Base-by-base conservation (phyloP, 768 basidiomycete genomes). In the Boletus eberwhitei region DNA sequence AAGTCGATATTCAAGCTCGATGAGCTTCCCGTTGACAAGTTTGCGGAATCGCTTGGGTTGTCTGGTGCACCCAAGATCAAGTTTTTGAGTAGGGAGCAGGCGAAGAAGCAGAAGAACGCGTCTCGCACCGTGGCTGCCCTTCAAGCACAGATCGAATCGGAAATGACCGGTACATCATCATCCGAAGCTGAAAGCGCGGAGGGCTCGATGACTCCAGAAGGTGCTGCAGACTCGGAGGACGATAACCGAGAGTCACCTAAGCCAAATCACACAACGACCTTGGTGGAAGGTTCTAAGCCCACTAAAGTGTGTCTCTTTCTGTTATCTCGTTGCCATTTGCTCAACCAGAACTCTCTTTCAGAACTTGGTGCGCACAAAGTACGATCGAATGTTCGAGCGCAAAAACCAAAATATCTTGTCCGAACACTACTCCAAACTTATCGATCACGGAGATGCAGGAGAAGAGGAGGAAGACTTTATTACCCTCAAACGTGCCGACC, bases 41-140 rank as follows among this genome's bases (percentile, higher is more conserved):
- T 85, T 63, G 93, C 97, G 0, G 88, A 89, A 54, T 88, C 92
- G 4, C 80, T 99, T 45, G 97, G 97, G 32, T 75, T 99, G 9
- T 93, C 96, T 12, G 96, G 97, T 22, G 86, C 89, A 22, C 97
- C 97, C 1, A 97, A 94, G 74, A 92, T 98, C 76, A 97, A 93
- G 71, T 90, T 99, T 63, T 67, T 90, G 44, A 78, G 67, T 50
- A 77, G 75, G 53, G 87, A 88, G 52, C 75, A 82, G 34, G 82
- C 86, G 36, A 90, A 88, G 67, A 77, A 78, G 62, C 84, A 80
- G 70, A 96, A 93, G 75, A 94, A 93, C 68, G 80, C 78, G 16
- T 81, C 82, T 43, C 75, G 82, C 50, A 72, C 70, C 3, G 70
- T 75, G 19, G 74, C 77, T 43, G 64, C 66, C 16, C 66, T 72